Evolutionary conservation across 148 eudicot genomes (phyloP).

Genomic region (Rhododendron ovatum): DNA sequence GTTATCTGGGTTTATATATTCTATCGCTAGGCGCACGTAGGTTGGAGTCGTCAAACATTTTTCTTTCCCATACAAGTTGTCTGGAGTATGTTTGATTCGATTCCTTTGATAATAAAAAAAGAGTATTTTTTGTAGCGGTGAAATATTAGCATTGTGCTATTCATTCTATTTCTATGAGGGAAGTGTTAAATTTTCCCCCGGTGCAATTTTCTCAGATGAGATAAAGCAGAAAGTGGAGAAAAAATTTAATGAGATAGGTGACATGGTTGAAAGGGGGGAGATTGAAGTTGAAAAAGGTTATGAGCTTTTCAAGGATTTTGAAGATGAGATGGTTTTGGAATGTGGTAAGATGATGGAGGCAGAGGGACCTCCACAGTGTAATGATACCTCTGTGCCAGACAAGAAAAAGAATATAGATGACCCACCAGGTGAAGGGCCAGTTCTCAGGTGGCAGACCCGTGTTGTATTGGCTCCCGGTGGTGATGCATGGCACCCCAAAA

Average conservation of each 20-base stretch:
- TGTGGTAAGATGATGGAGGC: conserved; percentile 52
- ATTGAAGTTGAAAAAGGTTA: conserved; percentile 70
- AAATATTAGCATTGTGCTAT: neutral
- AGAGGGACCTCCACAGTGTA: conserved; percentile 49
- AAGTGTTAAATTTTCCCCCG: neutral
- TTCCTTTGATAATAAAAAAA: neutral
- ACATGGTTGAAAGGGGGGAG: conserved; percentile 64
- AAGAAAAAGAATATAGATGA: conserved; percentile 52
- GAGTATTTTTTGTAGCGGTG: neutral
- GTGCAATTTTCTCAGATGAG: conserved; percentile 41
- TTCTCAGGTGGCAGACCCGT: conserved; percentile 87
- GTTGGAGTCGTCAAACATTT: neutral
- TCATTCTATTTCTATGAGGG: neutral
- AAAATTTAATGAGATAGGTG: conserved; percentile 72
- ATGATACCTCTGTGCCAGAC: conserved; percentile 30
- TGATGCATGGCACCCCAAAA: conserved; percentile 98
- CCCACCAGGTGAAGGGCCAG: conserved; percentile 86
- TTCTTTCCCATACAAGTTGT: neutral
- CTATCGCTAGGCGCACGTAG: neutral
- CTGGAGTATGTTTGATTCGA: neutral
- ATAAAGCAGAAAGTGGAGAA: conserved; percentile 67
- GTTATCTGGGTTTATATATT: neutral
- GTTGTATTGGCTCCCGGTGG: conserved; percentile 75
- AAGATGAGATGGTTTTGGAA: conserved; percentile 69
- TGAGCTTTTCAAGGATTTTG: conserved; percentile 69